A percentile compares a stretch with the other conserved stretches of the same genome.
Conservation (phyloP, 2,329 filamentous ascomycete genomes). For the Polychaeton citri region DNA sequence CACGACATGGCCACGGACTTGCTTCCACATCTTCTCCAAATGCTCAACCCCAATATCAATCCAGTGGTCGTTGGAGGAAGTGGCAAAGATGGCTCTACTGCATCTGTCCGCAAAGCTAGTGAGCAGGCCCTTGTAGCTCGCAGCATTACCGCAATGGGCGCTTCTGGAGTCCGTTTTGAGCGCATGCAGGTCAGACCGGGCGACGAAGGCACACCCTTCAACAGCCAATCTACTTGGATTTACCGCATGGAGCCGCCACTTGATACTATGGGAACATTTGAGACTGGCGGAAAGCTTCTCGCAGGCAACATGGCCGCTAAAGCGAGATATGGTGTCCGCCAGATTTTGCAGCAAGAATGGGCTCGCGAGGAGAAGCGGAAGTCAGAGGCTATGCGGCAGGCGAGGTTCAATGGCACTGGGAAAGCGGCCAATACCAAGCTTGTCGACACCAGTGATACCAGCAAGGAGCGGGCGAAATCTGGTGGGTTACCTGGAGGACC, state of each 20-base stretch:
- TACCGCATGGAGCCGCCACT: conserved; percentile 90
- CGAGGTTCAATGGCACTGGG: conserved; percentile 46
- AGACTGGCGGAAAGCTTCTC: conserved; percentile 44
- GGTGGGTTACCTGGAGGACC: conserved; percentile 18
- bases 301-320: conserved; percentile 49
- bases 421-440: conserved; percentile 13
- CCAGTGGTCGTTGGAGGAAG: conserved; percentile 64
- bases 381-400: conserved; percentile 42
- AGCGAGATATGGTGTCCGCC: conserved; percentile 81
- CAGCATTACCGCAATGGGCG: conserved; percentile 70
- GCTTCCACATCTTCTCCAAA: conserved; percentile 68
- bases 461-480: conserved; percentile 2
- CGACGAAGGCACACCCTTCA: conserved; percentile 40
- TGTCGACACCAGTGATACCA: conserved; percentile 5
- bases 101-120: conserved; percentile 74
- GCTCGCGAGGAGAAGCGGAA: conserved; percentile 58
- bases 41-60: conserved; percentile 81
- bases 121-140: conserved; percentile 71
- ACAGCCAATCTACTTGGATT: conserved; percentile 49
- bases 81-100: conserved; percentile 39
- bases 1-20: conserved; percentile 71
- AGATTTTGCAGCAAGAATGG: conserved; percentile 86
- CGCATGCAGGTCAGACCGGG: conserved; percentile 57
- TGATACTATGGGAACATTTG: conserved; percentile 65
- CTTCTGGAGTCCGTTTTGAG: conserved; percentile 69